Evolutionary conservation across 164 flowering plant genomes (phyloP).

Genomic region (grape (Vitis vinifera)): DNA sequence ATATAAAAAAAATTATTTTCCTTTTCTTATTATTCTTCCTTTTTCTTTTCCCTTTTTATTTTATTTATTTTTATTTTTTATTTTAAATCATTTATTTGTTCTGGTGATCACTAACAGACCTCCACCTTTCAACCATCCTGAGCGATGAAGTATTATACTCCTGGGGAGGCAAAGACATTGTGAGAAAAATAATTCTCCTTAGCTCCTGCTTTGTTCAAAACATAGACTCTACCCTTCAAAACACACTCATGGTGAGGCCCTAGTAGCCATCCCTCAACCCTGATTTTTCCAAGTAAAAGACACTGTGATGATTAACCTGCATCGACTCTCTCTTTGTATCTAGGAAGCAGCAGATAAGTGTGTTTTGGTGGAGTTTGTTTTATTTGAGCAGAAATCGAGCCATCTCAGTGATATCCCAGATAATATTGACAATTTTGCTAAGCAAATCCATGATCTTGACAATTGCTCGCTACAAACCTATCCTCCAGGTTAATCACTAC

Average conservation of each 20-base stretch:
- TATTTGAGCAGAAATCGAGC: constrained; percentile 55
- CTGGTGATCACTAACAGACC: constrained; percentile 37
- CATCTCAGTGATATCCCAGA: constrained; percentile 39
- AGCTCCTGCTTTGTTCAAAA: constrained; percentile 42
- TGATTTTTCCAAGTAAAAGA: no score
- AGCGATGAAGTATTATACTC: constrained; percentile 52
- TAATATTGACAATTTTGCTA: constrained; percentile 43
- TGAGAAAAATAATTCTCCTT: constrained; percentile 55
- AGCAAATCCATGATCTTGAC: constrained; percentile 61
- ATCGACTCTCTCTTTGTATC: background rate
- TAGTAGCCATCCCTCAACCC: background rate
- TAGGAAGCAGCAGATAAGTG: constrained; percentile 85
- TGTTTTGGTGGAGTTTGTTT: constrained; percentile 67
- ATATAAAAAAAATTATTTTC: no score
- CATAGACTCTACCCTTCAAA: constrained; percentile 33
- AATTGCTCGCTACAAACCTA: constrained; percentile 61
- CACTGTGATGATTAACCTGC: background rate
- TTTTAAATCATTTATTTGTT: background rate
- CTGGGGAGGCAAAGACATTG: constrained; percentile 63
- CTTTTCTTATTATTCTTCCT: background rate
- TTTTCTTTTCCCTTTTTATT: background rate
- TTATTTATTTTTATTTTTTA: background rate
- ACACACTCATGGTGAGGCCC: constrained; percentile 53
- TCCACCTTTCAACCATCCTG: constrained; percentile 45
- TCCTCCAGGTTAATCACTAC: constrained; percentile 52